Percentiles rank a stretch among this genome's conserved stretches.
phyloP scores from a whole-genome alignment of 2,329 filamentous ascomycete genomes.

The Pestalotiopsis sp. region DNA sequence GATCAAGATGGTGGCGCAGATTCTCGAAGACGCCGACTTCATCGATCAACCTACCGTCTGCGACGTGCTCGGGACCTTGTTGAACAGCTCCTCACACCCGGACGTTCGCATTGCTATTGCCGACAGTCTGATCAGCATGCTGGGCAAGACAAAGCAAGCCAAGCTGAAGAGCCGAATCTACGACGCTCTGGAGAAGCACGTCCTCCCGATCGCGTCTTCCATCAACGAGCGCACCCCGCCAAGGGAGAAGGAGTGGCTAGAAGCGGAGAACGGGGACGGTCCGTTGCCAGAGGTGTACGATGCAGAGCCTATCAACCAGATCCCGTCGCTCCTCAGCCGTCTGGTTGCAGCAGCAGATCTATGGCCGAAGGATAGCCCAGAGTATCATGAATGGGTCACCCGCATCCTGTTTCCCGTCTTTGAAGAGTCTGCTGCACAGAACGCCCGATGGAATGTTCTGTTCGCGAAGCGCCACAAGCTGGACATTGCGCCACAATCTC shows the following conservation, averaged over 20 bases:
- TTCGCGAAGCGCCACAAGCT: conserved; percentile 34
- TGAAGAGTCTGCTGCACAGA: conserved; percentile 29
- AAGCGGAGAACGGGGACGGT: conserved; percentile 11
- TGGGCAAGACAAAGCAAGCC: conserved; percentile 19
- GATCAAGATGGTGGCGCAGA: conserved; percentile 39
- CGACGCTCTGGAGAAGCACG: conserved; percentile 25
- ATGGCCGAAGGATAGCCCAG: conserved; percentile 3
- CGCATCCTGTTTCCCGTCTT: conserved; percentile 26
- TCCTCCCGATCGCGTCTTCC: conserved; percentile 30
- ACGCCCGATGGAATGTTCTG: conserved; percentile 33
- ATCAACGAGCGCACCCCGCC: conserved; percentile 31
- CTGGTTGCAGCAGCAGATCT: conserved; percentile 8
- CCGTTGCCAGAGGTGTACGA: conserved; percentile 18
- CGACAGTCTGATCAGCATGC: conserved; percentile 28
- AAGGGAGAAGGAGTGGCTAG: conserved; percentile 31
- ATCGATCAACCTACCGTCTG: conserved; percentile 27
- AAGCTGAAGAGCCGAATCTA: conserved; percentile 25
- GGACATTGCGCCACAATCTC: conserved; percentile 17
- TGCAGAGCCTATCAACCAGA: conserved; percentile 9
- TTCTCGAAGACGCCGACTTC: conserved; percentile 31
- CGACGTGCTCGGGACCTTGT: conserved; percentile 30
- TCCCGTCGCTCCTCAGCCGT: conserved; percentile 21
- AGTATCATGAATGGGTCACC: conserved; percentile 20
- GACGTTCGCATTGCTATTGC: conserved; percentile 34
- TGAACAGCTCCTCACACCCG: conserved; percentile 32